Evolutionary conservation across 148 eudicot genomes (phyloP).

Genomic region (Fagopyrum homotropicum): DNA sequence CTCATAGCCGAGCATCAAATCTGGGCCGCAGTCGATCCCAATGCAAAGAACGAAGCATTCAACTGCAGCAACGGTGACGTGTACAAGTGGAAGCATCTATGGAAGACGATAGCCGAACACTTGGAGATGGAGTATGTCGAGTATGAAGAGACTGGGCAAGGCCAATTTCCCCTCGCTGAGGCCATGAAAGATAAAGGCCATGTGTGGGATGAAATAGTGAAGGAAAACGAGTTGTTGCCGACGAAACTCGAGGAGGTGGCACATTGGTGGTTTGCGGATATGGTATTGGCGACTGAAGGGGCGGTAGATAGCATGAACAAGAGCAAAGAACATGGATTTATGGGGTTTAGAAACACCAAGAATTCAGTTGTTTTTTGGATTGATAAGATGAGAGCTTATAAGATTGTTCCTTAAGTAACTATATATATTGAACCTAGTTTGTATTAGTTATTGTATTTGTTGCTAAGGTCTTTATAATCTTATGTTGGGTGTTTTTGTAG

Average conservation of each 20-base stretch:
- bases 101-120: slow-evolving; percentile 55
- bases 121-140: slow-evolving; percentile 31
- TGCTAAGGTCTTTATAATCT: no score
- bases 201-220: slow-evolving; percentile 65
- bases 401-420: slow-evolving; percentile 34
- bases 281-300: slow-evolving; percentile 22
- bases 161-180: slow-evolving; percentile 31
- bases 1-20: slow-evolving; percentile 70
- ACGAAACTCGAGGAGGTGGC: slow-evolving; percentile 56
- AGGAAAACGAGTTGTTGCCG: slow-evolving; percentile 32
- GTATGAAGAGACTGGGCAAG: slow-evolving; percentile 32
- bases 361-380: slow-evolving; percentile 55
- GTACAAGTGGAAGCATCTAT: slow-evolving; percentile 63
- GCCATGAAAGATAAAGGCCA: slow-evolving; percentile 55
- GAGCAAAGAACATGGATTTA: slow-evolving; percentile 55
- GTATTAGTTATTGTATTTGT: no score
- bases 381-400: slow-evolving; percentile 43
- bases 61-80: slow-evolving; percentile 61
- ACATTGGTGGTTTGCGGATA: slow-evolving; percentile 55
- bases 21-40: slow-evolving; percentile 58
- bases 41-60: slow-evolving; percentile 21
- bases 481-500: no score
- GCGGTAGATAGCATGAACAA: slow-evolving; percentile 49
- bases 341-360: slow-evolving; percentile 49
- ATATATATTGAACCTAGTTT: no score